Percentiles rank a stretch among this genome's conserved stretches.
phyloP scores from a whole-genome alignment of 495 filamentous ascomycete genomes.

The Astrothelium macrocarpum region DNA sequence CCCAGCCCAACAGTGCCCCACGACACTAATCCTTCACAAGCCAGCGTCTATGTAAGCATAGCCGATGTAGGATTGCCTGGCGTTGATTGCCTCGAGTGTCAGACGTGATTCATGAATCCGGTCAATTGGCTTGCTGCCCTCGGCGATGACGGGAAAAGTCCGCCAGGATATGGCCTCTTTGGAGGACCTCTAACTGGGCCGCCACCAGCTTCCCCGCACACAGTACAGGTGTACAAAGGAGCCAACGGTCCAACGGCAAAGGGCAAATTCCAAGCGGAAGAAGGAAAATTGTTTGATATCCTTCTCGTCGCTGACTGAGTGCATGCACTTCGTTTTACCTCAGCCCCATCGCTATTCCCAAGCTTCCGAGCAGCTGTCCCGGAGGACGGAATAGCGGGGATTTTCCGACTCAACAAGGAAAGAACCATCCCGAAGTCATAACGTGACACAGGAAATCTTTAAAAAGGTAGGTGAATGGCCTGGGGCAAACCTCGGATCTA shows the following conservation, averaged over 20 bases:
- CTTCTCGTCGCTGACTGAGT: neutral
- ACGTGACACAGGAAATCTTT: neutral
- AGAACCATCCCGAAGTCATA: neutral
- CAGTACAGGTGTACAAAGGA: neutral
- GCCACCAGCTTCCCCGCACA: slow-evolving; percentile 2
- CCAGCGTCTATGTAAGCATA: neutral
- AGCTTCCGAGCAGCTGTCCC: neutral
- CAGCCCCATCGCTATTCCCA: neutral
- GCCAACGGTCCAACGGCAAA: neutral
- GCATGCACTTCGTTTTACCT: neutral
- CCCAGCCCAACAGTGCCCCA: neutral
- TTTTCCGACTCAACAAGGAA: neutral
- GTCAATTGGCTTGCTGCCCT: neutral
- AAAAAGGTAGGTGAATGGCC: neutral
- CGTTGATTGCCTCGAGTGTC: neutral
- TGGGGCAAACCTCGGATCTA: neutral
- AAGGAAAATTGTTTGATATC: neutral
- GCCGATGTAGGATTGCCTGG: neutral
- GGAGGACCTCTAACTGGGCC: neutral
- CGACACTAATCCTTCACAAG: neutral
- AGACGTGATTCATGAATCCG: neutral
- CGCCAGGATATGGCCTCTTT: neutral
- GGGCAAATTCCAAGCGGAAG: neutral
- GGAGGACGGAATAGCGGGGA: neutral
- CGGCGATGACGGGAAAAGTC: neutral